These are phyloP conservation scores for Epichloe gansuensis DNA, from an alignment of 2,329 filamentous ascomycete species.

Conservation along the genomic window DNA sequence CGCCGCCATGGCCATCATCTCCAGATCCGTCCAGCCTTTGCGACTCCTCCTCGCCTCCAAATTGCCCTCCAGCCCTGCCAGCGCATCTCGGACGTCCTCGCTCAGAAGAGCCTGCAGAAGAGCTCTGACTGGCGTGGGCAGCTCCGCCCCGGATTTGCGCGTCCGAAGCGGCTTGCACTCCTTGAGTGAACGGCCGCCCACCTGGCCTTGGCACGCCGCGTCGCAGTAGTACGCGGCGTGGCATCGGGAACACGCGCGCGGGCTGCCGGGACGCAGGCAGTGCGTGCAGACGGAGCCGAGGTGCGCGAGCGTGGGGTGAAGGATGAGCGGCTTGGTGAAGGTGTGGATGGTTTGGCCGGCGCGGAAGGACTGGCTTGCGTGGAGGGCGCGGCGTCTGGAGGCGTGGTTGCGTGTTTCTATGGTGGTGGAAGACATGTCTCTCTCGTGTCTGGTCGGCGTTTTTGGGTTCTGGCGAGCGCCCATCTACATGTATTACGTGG, in stretches of 20 bases:
- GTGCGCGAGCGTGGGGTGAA: constrained; percentile 33
- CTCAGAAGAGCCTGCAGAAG: constrained; percentile 38
- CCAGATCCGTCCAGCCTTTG: constrained; percentile 33
- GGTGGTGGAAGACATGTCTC: not conserved
- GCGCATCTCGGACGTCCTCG: constrained; percentile 19
- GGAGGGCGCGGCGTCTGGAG: constrained; percentile 33
- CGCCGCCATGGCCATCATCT: constrained; percentile 33
- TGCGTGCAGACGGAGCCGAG: constrained; percentile 34
- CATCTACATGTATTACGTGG: too few relatives aligned
- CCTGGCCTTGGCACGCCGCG: constrained; percentile 38
- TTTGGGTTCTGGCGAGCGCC: too few relatives aligned
- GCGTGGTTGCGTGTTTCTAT: constrained; percentile 7
- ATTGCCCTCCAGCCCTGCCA: constrained; percentile 35
- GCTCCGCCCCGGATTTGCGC: constrained; percentile 13
- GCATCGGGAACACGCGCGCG: constrained; percentile 40
- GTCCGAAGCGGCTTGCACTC: constrained; percentile 39
- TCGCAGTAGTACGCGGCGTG: constrained; percentile 42
- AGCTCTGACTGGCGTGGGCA: constrained; percentile 45
- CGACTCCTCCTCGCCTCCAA: constrained; percentile 22
- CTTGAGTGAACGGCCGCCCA: constrained; percentile 39
- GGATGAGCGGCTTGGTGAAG: constrained; percentile 30
- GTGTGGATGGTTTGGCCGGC: constrained; percentile 34
- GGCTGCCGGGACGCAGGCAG: constrained; percentile 28
- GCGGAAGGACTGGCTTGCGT: constrained; percentile 27
- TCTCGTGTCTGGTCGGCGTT: too few relatives aligned